These are phyloP conservation scores for Globisporangium mamillatum DNA, from an alignment of 352 stramenopile genomes.

Conservation along the genomic window DNA sequence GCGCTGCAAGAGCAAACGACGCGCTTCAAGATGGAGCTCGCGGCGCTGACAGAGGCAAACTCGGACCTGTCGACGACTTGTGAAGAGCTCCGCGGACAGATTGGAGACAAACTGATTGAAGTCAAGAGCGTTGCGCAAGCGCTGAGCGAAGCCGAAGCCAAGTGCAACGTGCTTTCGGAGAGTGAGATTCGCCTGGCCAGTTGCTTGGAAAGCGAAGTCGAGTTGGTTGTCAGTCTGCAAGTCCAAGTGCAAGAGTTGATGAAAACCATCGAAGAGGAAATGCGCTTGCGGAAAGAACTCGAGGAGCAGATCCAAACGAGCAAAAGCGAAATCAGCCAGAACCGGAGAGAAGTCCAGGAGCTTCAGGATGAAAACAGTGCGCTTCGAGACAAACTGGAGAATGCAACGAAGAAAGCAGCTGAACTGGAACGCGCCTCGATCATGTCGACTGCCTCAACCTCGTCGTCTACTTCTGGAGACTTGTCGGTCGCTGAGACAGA, in stretches of 20 bases:
- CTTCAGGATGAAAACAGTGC: conserved; percentile 45
- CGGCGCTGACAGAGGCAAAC: conserved; percentile 40
- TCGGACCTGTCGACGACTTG: conserved; percentile 41
- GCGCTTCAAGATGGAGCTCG: conserved; percentile 48
- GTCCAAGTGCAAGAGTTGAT: conserved; percentile 41
- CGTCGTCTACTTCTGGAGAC: conserved; percentile 21
- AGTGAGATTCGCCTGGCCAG: conserved; percentile 38
- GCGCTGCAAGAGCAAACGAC: conserved; percentile 39
- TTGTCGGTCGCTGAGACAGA: conserved; percentile 18
- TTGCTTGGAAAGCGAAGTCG: conserved; percentile 41
- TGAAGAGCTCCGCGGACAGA: conserved; percentile 33
- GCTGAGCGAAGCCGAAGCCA: conserved; percentile 35
- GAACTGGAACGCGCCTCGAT: conserved; percentile 43
- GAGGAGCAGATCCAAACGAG: conserved; percentile 44
- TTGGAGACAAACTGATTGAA: conserved; percentile 36
- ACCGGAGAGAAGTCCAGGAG: conserved; percentile 53
- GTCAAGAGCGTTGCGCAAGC: conserved; percentile 32
- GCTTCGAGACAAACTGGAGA: conserved; percentile 51
- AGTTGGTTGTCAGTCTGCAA: conserved; percentile 39
- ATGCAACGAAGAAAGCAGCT: conserved; percentile 38
- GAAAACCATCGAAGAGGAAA: conserved; percentile 36
- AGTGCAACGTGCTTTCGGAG: conserved; percentile 57
- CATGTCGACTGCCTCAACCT: conserved; percentile 32
- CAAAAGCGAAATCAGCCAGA: conserved; percentile 47
- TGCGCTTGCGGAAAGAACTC: conserved; percentile 32